Conservation (phyloP, 441 rosid genomes). For the Aleurites moluccanus region DNA sequence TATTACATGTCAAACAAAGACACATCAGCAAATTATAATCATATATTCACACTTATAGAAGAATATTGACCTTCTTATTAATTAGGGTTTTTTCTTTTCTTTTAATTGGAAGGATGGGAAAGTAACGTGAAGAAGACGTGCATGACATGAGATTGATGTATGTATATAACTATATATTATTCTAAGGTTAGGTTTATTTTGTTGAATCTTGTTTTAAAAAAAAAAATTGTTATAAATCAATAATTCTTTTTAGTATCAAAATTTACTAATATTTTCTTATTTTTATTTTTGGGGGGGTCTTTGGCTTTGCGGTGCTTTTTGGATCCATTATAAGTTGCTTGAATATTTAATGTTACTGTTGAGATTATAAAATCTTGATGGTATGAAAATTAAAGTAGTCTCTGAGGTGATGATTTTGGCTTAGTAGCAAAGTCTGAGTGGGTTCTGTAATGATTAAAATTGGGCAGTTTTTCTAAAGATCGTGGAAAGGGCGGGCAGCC, state of each 20-base stretch:
- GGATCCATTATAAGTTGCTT: slow-evolving; percentile 37
- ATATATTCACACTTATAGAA: not conserved
- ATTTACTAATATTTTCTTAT: too few relatives aligned
- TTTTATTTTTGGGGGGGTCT: not conserved
- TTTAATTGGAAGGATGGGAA: slow-evolving; percentile 25
- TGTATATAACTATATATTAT: not conserved
- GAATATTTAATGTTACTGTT: slow-evolving; percentile 7
- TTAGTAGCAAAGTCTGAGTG: slow-evolving; percentile 54
- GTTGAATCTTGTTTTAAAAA: too few relatives aligned
- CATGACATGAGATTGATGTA: slow-evolving; percentile 49
- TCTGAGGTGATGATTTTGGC: slow-evolving; percentile 59
- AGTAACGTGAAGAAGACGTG: slow-evolving; percentile 75
- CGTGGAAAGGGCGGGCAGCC: slow-evolving; percentile 48
- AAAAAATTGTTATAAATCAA: too few relatives aligned
- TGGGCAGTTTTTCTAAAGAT: slow-evolving; percentile 36
- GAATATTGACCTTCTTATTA: slow-evolving; percentile 33
- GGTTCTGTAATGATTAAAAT: slow-evolving; percentile 51
- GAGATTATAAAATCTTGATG: slow-evolving; percentile 12
- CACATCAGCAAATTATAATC: not conserved
- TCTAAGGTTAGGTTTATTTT: not conserved
- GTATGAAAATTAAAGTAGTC: slow-evolving; percentile 27
- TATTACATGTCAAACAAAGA: not conserved
- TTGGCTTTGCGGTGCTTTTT: slow-evolving; percentile 43
- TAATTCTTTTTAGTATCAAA: too few relatives aligned
- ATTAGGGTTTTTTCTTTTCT: slow-evolving; percentile 21